A percentile compares a stretch with the other conserved stretches of the same genome.
Conservation (phyloP, 106 monocot genomes). For the Dendrobium officinale region DNA sequence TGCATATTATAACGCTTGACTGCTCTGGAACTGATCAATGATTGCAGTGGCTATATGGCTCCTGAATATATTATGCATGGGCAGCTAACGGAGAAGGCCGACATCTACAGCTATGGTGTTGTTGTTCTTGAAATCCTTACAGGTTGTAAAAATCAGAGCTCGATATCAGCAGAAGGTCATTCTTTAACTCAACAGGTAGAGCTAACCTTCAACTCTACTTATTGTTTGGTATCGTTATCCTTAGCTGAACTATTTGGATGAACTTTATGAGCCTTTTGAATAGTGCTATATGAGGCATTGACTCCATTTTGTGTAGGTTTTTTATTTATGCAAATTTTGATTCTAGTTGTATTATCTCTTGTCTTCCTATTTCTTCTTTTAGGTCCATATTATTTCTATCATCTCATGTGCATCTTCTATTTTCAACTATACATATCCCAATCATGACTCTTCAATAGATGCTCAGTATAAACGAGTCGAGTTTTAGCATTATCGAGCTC, state of each 20-base stretch:
- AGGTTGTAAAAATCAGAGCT: slow-evolving; percentile 38
- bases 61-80: slow-evolving; percentile 69
- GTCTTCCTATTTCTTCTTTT: no score
- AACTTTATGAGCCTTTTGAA: neutral
- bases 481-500: no score
- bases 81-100: slow-evolving; percentile 57
- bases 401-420: no score
- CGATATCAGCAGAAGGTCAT: slow-evolving; percentile 26
- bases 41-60: slow-evolving; percentile 65
- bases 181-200: slow-evolving; percentile 22
- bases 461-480: no score
- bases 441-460: no score
- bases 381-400: no score
- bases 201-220: neutral
- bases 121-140: slow-evolving; percentile 53
- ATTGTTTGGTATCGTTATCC: neutral
- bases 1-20: neutral
- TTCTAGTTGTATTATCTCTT: neutral
- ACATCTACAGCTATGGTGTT: slow-evolving; percentile 53
- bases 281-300: neutral
- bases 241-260: neutral
- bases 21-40: slow-evolving; percentile 1
- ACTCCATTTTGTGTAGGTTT: neutral
- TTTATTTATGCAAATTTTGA: neutral
- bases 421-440: no score